phyloP scores from a whole-genome alignment of 495 filamentous ascomycete genomes.

The Halenospora varia region DNA sequence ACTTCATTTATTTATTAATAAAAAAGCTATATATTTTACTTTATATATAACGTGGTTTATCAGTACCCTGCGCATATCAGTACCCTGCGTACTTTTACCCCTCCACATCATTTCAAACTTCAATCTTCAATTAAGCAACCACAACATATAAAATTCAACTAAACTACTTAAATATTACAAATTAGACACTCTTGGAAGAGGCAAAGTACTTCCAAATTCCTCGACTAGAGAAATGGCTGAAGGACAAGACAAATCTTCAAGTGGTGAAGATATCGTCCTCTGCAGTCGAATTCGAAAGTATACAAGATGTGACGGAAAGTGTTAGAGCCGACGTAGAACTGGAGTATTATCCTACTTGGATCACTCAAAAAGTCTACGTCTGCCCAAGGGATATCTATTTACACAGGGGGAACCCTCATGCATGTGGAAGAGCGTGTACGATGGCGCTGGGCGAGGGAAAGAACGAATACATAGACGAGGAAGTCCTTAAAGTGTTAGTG shows the following conservation, averaged over 20 bases:
- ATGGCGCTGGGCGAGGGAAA: neutral
- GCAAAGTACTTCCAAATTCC: conserved; percentile 34
- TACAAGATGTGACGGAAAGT: neutral
- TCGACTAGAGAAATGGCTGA: conserved; percentile 27
- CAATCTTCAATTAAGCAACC: too few species aligned
- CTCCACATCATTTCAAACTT: too few species aligned
- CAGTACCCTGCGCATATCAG: too few species aligned
- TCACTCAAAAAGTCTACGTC: conserved; percentile 23
- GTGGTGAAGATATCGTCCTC: conserved; percentile 16
- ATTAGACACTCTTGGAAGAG: conserved; percentile 28
- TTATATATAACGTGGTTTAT: too few species aligned
- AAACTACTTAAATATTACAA: too few species aligned
- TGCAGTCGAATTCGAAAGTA: neutral
- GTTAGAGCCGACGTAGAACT: conserved; percentile 17
- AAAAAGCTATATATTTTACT: too few species aligned
- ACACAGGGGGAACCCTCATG: conserved; percentile 17
- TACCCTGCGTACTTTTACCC: too few species aligned
- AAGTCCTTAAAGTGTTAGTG: neutral
- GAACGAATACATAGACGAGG: neutral
- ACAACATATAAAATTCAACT: too few species aligned
- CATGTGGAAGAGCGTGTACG: conserved; percentile 3
- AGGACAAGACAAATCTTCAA: conserved; percentile 22
- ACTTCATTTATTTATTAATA: too few species aligned
- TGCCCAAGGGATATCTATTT: conserved; percentile 26
- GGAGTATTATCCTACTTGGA: conserved; percentile 6